Percentiles rank a stretch among this genome's conserved stretches.
These are phyloP conservation scores for Wickerhamiella australiensis DNA, from an alignment of 805 yeast genomes.

Conservation along the genomic window DNA sequence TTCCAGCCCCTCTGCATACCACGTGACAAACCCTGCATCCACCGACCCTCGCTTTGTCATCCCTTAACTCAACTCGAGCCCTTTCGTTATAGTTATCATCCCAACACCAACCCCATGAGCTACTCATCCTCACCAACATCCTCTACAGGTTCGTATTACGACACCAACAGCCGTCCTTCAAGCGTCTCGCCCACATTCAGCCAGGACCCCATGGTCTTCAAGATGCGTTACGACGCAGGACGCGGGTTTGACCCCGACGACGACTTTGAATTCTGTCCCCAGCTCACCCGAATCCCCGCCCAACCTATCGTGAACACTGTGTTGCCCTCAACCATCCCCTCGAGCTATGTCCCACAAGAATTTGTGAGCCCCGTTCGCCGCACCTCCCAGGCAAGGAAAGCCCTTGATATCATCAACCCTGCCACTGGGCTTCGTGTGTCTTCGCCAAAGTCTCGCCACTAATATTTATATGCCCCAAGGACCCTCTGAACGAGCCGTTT, in stretches of 20 bases:
- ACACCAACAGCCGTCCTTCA: conserved; percentile 14
- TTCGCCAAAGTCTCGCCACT: conserved; percentile 17
- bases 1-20: background rate
- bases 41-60: background rate
- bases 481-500: background rate
- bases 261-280: conserved; percentile 60
- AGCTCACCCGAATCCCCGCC: conserved; percentile 17
- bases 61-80: background rate
- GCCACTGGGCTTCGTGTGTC: conserved; percentile 24
- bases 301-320: background rate
- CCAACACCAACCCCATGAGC: conserved; percentile 16
- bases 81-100: background rate
- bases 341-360: background rate
- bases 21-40: conserved; percentile 11
- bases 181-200: conserved; percentile 25
- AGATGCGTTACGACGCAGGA: conserved; percentile 34
- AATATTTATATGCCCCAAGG: conserved; percentile 8
- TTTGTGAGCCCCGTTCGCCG: conserved; percentile 12
- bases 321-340: background rate
- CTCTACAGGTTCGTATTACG: conserved; percentile 18
- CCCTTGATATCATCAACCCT: conserved; percentile 23
- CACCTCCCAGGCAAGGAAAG: conserved; percentile 17
- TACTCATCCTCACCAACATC: conserved; percentile 19
- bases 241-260: conserved; percentile 62
- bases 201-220: conserved; percentile 22